Conservation (phyloP, 768 basidiomycete species). For the Suillus lakei region DNA sequence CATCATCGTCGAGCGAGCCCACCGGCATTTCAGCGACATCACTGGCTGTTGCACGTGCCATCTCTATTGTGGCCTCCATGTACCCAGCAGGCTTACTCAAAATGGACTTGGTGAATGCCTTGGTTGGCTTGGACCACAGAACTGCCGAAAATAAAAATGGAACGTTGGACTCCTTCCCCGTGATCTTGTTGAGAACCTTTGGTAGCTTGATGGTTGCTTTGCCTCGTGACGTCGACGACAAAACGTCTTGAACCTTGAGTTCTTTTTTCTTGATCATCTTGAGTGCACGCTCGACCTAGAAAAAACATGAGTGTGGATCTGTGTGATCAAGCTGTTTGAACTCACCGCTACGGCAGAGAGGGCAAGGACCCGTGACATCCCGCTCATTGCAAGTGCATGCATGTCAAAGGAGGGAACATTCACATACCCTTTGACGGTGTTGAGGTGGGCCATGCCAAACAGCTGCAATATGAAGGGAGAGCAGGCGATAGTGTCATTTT, state of each 20-base stretch:
- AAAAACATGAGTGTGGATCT: background rate
- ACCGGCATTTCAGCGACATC: background rate
- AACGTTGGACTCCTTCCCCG: conserved; percentile 1
- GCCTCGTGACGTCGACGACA: background rate
- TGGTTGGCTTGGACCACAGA: background rate
- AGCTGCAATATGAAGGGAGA: background rate
- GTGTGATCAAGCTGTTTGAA: background rate
- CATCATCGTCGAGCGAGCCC: background rate
- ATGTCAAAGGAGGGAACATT: background rate
- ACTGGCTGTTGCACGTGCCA: background rate
- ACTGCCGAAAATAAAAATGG: background rate
- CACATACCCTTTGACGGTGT: background rate
- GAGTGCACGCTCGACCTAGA: background rate
- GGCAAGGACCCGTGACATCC: background rate
- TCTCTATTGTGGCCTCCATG: background rate
- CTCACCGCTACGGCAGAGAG: background rate
- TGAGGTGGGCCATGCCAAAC: background rate
- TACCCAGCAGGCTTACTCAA: background rate
- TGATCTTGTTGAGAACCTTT: conserved; percentile 1
- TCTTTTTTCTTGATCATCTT: background rate
- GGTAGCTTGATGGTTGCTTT: background rate
- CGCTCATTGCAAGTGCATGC: background rate
- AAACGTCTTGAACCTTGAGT: background rate
- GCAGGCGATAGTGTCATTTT: no score
- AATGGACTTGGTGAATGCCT: background rate